Base-by-base conservation (phyloP, 176 grass and related monocot species). In the Carex scoparia region DNA sequence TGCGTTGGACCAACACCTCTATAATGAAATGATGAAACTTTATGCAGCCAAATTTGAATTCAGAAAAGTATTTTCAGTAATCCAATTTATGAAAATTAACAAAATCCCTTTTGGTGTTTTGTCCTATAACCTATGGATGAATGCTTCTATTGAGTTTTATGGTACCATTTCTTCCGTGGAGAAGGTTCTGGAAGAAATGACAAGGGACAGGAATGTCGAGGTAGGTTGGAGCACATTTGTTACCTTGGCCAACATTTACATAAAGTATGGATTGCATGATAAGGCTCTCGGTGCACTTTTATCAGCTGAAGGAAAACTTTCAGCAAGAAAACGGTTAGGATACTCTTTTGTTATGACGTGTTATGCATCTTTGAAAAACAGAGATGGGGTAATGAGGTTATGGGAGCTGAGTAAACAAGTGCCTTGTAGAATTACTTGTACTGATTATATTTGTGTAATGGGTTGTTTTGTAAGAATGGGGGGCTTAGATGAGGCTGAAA, bases 211-310 rank as follows among this genome's bases (percentile, higher is more conserved):
- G 63, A 87, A 55, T 72, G 77, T 90, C 72, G 86, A 90, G 90
- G 84, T 97, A 75, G 94, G 91, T 94, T 97, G 94, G 94, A 97
- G 94, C 88, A 90, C 91, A 73, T 94, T 90, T 76, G 89, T 88
- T 70, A 94, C 90, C 11, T 61, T 94, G 85, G 91, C 92, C 1
- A 92, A 94, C 79, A 88, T 92, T 31, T 92, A 92, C 80, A 89
- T 4, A 37, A 85, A 85, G 84, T 83, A 84, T 83, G 86, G 88
- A 79, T 66, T 86, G 68, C 61, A 55, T 55, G 77, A 76, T 56
- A 65, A 97, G 75, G 94, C 88, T 58, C 87, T 79, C 48, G 69
- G 61, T 86, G 90, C 82, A 55, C 91, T 97, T 64, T 68, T 90
- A 62, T 81, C 66, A 57, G 91, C 94, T 28, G 94, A 97, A 86